Conservation (phyloP, 225 moss, liverwort and hornwort genomes). For the Polytrichum formosum region DNA sequence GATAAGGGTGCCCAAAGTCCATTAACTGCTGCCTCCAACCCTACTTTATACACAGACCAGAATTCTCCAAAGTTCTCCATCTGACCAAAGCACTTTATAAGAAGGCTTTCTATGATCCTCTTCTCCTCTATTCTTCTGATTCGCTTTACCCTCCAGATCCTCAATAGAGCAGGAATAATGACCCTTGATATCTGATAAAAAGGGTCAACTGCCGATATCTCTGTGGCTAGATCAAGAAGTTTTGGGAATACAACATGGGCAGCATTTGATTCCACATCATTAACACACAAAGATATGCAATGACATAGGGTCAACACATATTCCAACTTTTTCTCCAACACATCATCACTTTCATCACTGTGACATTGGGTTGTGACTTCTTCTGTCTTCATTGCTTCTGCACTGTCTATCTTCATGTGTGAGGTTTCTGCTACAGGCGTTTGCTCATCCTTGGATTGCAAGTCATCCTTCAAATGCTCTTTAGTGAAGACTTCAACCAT, state of each 20-base stretch:
- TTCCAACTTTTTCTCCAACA: conserved; percentile 31
- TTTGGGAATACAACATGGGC: conserved; percentile 28
- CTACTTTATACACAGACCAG: conserved; percentile 55
- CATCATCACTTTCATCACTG: conserved; percentile 11
- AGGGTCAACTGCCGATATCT: conserved; percentile 28
- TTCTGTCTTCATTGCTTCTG: conserved; percentile 19
- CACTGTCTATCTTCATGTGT: conserved; percentile 40
- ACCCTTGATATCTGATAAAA: conserved; percentile 42
- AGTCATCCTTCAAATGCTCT: conserved; percentile 24
- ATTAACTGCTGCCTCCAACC: conserved; percentile 36
- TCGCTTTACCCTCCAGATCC: conserved; percentile 34
- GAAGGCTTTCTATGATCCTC: conserved; percentile 26
- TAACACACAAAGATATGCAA: conserved; percentile 38
- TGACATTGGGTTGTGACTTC: conserved; percentile 3
- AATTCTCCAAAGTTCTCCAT: conserved; percentile 42
- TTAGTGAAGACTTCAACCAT: conserved; percentile 29
- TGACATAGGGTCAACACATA: conserved; percentile 48
- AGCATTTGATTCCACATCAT: conserved; percentile 20
- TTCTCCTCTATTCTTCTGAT: conserved; percentile 13
- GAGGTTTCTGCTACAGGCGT: conserved; percentile 5
- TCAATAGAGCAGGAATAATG: conserved; percentile 41
- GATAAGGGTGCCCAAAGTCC: conserved; percentile 44
- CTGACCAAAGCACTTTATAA: conserved; percentile 34
- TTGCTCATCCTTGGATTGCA: conserved; percentile 23
- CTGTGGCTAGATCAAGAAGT: conserved; percentile 36